A percentile compares a stretch with the other conserved stretches of the same genome.
Evolutionary conservation across 768 basidiomycete species (phyloP).

Genomic region (Tricholoma terreum): DNA sequence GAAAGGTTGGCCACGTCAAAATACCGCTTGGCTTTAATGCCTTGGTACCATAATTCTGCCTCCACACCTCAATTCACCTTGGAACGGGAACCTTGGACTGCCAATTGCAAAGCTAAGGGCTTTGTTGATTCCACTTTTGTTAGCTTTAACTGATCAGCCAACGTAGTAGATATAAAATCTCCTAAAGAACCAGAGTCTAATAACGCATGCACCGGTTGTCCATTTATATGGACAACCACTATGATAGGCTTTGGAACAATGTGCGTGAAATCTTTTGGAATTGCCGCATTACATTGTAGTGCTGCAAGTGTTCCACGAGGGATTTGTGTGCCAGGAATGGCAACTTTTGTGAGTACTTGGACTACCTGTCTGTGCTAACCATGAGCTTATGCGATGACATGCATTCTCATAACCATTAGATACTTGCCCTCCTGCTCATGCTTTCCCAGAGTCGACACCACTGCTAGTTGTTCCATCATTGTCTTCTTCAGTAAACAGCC

Average conservation of each 20-base stretch:
- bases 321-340: no score
- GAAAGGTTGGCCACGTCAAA: no score
- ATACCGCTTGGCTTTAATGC: no score
- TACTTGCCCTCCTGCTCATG: no score
- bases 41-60: no score
- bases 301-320: background rate
- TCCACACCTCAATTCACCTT: background rate
- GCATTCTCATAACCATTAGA: no score
- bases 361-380: no score
- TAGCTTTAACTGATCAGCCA: background rate
- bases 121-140: background rate
- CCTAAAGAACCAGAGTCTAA: background rate
- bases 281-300: background rate
- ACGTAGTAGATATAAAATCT: background rate
- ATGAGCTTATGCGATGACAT: no score
- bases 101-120: conserved; percentile 2
- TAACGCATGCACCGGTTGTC: background rate
- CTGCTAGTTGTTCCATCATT: no score
- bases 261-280: background rate
- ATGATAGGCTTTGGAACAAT: background rate
- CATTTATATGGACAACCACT: background rate
- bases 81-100: conserved; percentile 1
- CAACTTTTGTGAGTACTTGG: no score
- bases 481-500: no score
- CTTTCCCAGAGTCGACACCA: no score